Base-by-base conservation (phyloP, 2,329 filamentous ascomycete genomes). In the Neofusicoccum cordaticola region DNA sequence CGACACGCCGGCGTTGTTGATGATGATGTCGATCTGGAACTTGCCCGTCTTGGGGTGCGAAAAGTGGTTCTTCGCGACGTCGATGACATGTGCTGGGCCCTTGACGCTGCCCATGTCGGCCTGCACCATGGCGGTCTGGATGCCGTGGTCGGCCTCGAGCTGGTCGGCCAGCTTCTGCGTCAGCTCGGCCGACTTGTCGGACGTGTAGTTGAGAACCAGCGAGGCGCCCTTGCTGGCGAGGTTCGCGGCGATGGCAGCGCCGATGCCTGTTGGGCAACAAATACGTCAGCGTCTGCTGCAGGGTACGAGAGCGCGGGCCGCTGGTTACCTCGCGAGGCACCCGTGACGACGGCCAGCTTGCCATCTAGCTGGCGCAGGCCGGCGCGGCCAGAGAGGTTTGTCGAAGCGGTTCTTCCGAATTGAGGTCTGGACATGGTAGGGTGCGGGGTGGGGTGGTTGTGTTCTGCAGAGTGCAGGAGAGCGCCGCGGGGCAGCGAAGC, bases 1-100 rank as follows among this genome's bases (percentile, higher is more conserved):
- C 11, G 82, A 78, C 2, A 86, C 80, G 31, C 91, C 93, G 35
- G 93, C 92, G 76, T 96, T 96, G 84, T 96, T 96, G 81, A 96
- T 81, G 62, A 96, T 81, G 67, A 96, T 91, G 78, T 96, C 91
- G 72, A 96, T 84, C 71, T 89, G 86, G 74, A 92, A 86, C 63
- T 81, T 80, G 66, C 78, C 76, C 67, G 79, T 82, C 70, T 83
- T 82, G 34, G 84, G 81, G 65, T 82, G 74, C 8, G 83, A 74
- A 77, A 90, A 88, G 72, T 87, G 81, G 68, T 86, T 81, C 69
- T 85, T 83, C 4, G 86, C 83, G 0, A 83, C 82, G 27, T 80
- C 78, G 69, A 93, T 77, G 60, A 92, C 82, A 47, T 84, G 78
- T 5, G 82, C 79, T 2, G 88, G 86, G 1, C 88, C 88, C 6